Base-by-base conservation (phyloP, 1,284 basidiomycete species). In the Bondarzewia mesenterica region DNA sequence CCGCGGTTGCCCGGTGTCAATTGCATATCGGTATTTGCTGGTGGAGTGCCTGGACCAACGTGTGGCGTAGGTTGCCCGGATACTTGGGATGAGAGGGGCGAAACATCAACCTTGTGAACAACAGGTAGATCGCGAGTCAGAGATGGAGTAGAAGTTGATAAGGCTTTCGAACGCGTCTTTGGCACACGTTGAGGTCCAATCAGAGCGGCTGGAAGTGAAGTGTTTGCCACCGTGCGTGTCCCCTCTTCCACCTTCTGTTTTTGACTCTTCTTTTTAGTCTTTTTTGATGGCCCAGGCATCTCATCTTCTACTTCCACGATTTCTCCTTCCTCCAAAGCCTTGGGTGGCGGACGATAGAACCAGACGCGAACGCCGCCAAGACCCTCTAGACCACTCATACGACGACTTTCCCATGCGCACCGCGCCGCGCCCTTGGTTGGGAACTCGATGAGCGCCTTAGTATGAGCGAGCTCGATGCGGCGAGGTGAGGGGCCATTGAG, bases 361-460 rank as follows among this genome's bases (percentile, higher is more conserved):
- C 73, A 82, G 14, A 74, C 76, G 29, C 73, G 67, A 44, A 82
- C 74, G 41, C 65, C 59, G 47, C 61, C 57, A 48, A 69, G 70
- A 22, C 76, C 68, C 0, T 72, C 68, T 42, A 65, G 69, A 8
- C 72, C 72, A 38, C 72, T 70, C 38, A 66, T 52, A 23, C 59
- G 70, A 3, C 72, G 72, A 55, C 79, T 81, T 23, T 61, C 57
- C 68, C 74, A 82, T 27, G 76, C 79, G 42, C 60, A 64, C 32
- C 65, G 55, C 4, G 79, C 79, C 3, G 68, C 46, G 22, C 70
- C 70, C 15, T 67, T 63, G 6, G 61, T 68, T 1, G 65, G 53
- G 58, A 80, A 82, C 61, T 82, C 78, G 5, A 82, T 58, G 18
- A 82, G 58, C 0, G 75, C 75, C 57, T 76, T 80, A 4, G 68